Conservation (phyloP, 2,329 filamentous ascomycete genomes). For the Ambrosiella xylebori region DNA sequence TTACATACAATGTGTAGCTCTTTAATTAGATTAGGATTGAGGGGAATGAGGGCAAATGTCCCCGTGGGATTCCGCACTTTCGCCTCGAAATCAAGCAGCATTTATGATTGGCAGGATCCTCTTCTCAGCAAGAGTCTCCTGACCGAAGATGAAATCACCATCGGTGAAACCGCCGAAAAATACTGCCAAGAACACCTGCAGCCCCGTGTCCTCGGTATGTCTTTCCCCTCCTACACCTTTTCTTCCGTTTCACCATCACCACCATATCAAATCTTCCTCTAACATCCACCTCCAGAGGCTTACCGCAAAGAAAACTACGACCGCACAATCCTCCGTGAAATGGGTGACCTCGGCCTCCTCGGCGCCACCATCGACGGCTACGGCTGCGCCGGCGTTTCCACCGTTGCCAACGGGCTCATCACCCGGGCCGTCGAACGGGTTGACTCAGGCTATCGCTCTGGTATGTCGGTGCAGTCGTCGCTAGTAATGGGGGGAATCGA, state of each 20-base stretch:
- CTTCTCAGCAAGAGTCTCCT: slow-evolving; percentile 56
- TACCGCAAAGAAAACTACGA: slow-evolving; percentile 79
- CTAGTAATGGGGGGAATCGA: slow-evolving; percentile 87
- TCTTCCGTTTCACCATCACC: background rate
- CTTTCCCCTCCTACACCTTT: slow-evolving; percentile 1
- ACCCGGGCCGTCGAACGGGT: slow-evolving; percentile 81
- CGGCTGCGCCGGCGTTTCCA: slow-evolving; percentile 73
- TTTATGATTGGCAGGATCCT: slow-evolving; percentile 87
- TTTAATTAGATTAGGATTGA: background rate
- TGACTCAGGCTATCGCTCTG: slow-evolving; percentile 79
- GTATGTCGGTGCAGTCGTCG: slow-evolving; percentile 85
- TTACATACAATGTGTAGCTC: background rate
- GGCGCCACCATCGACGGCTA: slow-evolving; percentile 78
- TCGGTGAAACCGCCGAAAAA: slow-evolving; percentile 75
- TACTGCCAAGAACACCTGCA: slow-evolving; percentile 86
- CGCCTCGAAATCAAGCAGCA: background rate
- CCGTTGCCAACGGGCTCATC: slow-evolving; percentile 76
- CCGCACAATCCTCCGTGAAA: slow-evolving; percentile 68
- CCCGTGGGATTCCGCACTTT: background rate
- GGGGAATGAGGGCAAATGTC: background rate
- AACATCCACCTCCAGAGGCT: slow-evolving; percentile 38
- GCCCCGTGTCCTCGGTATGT: slow-evolving; percentile 68
- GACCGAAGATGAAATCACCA: slow-evolving; percentile 80
- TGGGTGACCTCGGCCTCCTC: slow-evolving; percentile 80
- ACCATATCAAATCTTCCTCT: background rate